Base-by-base conservation (phyloP, 73 alveolate genomes). In the Uronychia binucleata region DNA sequence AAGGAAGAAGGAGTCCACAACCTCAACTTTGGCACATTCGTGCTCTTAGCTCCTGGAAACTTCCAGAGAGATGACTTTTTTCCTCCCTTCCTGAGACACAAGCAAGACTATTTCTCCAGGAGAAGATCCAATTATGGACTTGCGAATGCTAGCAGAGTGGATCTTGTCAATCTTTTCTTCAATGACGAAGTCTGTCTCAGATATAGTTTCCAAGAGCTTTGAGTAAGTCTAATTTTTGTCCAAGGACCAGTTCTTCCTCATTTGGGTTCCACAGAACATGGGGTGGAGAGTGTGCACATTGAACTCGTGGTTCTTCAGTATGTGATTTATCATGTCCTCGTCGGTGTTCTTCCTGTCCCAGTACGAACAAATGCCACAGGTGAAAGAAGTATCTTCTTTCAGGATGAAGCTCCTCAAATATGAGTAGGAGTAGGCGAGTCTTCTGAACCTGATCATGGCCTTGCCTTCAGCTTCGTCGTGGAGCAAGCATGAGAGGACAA, bases 271-370 rank as follows among this genome's bases (percentile, higher is more conserved):
- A 46, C 67, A 46, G 67, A 46, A 46, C n/a, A 46, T 5, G 5
- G 67, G 67, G 19, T 46, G 67, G n/a, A 46, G 19, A 46, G 67
- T 46, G 19, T 46, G 5, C 67, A 46, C 67, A 46, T 46, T 46
- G 67, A 46, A 46, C 67, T 46, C 67, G 19, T 46, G 67, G 19
- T 5, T 19, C 19, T 31, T 1, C 0, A 79, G 8, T 5, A 83
- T 75, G 34, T 75, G 75, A 75, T 67, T 28, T 0, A 83, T 74
- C n/a, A 8, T 28, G 58, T 79, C 79, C n/a, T 83, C 32, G 1
- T 28, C 60, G 33, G 77, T 33, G 30, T 31, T 76, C 19, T 46
- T 46, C 5, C 67, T 5, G 19, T 46, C 67, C 67, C 67, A 46
- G 67, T 46, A 46, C 5, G 67, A 46, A 19, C 67, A 46, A 19